These are phyloP conservation scores for Phyllosticta paracitricarpa DNA, from an alignment of 2,329 filamentous ascomycete species.

Conservation along the genomic window DNA sequence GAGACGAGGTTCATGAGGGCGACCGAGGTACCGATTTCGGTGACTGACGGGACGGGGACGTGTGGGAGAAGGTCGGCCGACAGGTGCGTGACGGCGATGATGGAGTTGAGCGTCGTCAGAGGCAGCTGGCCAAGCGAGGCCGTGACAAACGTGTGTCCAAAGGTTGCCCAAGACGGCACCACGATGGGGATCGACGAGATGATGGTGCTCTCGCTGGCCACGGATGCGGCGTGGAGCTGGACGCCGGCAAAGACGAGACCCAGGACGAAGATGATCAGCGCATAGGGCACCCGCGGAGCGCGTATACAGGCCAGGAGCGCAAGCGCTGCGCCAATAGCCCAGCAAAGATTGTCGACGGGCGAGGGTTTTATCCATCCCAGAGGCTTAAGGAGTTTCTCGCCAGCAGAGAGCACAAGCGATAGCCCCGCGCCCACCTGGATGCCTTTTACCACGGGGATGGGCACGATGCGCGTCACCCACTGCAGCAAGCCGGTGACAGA, in stretches of 20 bases:
- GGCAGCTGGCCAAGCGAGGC: slow-evolving; percentile 79
- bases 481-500: slow-evolving; percentile 69
- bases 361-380: slow-evolving; percentile 58
- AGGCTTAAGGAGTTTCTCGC: slow-evolving; percentile 54
- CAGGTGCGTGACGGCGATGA: slow-evolving; percentile 77
- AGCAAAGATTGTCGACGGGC: slow-evolving; percentile 67
- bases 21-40: slow-evolving; percentile 71
- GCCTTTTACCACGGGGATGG: slow-evolving; percentile 81
- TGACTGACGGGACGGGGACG: slow-evolving; percentile 48
- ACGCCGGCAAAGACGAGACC: slow-evolving; percentile 57
- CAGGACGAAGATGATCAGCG: slow-evolving; percentile 58
- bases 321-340: slow-evolving; percentile 65
- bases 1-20: slow-evolving; percentile 72
- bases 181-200: slow-evolving; percentile 34
- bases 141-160: slow-evolving; percentile 49
- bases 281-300: slow-evolving; percentile 63
- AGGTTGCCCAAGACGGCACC: slow-evolving; percentile 35
- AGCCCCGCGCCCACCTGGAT: slow-evolving; percentile 90
- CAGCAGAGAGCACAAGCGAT: slow-evolving; percentile 70
- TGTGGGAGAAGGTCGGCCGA: slow-evolving; percentile 66
- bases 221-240: slow-evolving; percentile 15
- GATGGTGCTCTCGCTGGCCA: slow-evolving; percentile 6
- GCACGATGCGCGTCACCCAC: slow-evolving; percentile 64
- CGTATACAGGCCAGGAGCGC: slow-evolving; percentile 58
- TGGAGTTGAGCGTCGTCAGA: slow-evolving; percentile 83